phyloP scores from a whole-genome alignment of 2,329 filamentous ascomycete genomes.

The Verticillium albo-atrum region DNA sequence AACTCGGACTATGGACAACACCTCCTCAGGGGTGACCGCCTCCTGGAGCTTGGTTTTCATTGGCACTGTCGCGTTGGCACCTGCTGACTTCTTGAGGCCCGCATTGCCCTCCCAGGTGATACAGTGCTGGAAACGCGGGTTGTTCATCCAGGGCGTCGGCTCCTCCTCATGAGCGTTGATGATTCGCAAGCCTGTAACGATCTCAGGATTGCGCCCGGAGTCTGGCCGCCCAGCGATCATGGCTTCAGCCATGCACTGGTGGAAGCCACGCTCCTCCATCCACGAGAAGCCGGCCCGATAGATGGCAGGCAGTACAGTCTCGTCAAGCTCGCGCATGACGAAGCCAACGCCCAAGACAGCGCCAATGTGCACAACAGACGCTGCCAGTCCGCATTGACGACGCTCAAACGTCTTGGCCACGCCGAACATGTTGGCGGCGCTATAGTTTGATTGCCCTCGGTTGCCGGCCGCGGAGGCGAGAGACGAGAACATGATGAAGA shows the following conservation, averaged over 20 bases:
- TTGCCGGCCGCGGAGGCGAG: constrained; percentile 27
- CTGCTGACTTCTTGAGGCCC: no score
- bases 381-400: constrained; percentile 29
- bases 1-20: no score
- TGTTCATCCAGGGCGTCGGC: no score
- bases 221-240: constrained; percentile 24
- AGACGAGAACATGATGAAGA: constrained; percentile 32
- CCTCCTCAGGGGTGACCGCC: no score
- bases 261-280: background rate
- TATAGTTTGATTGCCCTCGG: constrained; percentile 34
- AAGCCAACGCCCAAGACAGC: constrained; percentile 36
- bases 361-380: constrained; percentile 31
- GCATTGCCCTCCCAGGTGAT: no score
- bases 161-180: no score
- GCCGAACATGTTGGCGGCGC: constrained; percentile 37
- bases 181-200: no score
- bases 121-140: no score
- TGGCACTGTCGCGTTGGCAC: no score
- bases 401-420: constrained; percentile 29
- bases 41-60: no score
- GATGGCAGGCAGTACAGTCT: background rate
- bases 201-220: no score
- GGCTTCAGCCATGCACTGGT: constrained; percentile 34
- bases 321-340: constrained; percentile 15
- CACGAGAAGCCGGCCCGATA: background rate